A percentile compares a stretch with the other conserved stretches of the same genome.
These are phyloP conservation scores for Hymenoscyphus fructigenus DNA, from an alignment of 2,329 filamentous ascomycete species.

Conservation along the genomic window DNA sequence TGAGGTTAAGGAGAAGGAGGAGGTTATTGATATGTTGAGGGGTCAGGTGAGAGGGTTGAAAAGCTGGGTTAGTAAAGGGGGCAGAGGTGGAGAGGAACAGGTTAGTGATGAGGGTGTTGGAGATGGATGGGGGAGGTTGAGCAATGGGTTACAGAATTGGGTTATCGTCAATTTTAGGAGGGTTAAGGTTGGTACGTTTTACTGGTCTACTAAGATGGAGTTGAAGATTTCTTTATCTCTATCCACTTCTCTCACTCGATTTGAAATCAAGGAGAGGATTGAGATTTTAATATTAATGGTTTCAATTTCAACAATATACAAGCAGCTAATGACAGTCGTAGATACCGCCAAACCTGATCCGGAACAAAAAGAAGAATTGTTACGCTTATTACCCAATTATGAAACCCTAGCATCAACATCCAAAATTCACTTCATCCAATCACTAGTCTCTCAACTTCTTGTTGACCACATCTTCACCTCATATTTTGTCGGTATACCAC, in stretches of 20 bases:
- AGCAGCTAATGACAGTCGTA: slow-evolving; percentile 30
- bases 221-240: neutral
- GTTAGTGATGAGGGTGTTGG: slow-evolving; percentile 65
- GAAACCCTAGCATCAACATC: slow-evolving; percentile 51
- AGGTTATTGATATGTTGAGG: slow-evolving; percentile 54
- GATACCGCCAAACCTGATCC: slow-evolving; percentile 45
- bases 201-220: neutral
- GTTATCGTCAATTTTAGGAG: slow-evolving; percentile 67
- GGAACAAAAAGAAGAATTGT: slow-evolving; percentile 44
- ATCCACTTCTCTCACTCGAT: neutral
- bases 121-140: slow-evolving; percentile 59
- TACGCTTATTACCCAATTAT: slow-evolving; percentile 57
- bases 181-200: slow-evolving; percentile 48
- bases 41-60: slow-evolving; percentile 67
- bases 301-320: neutral
- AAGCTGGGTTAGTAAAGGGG: slow-evolving; percentile 68
- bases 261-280: neutral
- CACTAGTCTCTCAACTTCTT: slow-evolving; percentile 57
- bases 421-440: slow-evolving; percentile 64
- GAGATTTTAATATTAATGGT: neutral
- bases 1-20: slow-evolving; percentile 51
- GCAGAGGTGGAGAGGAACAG: slow-evolving; percentile 59
- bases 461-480: slow-evolving; percentile 60
- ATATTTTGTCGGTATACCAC: slow-evolving; percentile 63
- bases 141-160: slow-evolving; percentile 73